Evolutionary conservation across 306 rosid genomes (phyloP), one percentile per base, ranked within the genome.

Genomic region (Gillenia trifoliata): DNA sequence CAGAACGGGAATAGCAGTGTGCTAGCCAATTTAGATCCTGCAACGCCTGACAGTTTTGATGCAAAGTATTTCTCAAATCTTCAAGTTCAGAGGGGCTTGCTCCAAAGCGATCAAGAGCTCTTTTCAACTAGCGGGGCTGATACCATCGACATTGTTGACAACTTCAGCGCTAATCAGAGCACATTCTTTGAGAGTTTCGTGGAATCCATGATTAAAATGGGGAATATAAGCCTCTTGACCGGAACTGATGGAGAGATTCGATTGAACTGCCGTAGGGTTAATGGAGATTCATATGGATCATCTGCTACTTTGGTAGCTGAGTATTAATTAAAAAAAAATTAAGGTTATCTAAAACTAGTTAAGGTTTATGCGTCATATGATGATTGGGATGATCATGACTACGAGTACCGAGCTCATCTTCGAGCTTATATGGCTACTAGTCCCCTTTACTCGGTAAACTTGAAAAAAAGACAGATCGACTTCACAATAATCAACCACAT

Each of bases 161-260:
- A 12, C 60, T 75, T 69, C 38, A 54, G 54, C 2, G 31, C 22
- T 15, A 3, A 63, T 4, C 76, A 69, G 49, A 36, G 9, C 11
- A 31, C 61, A 38, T 80, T 68, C 76, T 80, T 80, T 22, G 55
- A 11, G 3, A 38, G 20, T 54, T 80, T 80, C 30, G 83, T 41
- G 68, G 72, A 12, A 50, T 62, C 83, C 6, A 75, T 80, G 79
- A 63, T 69, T 30, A 80, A 69, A 36, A 75, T 80, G 79, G 79
- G 76, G 25, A 60, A 75, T 30, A 74, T 80, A 12, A 49, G 61
- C 22, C 72, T 22, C 43, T 68, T 74, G 65, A 75, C 67, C 0
- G 72, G 76, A 17, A 26, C 54, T 0, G 52, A 63, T 8, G 83
- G 76, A 62, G 72, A 80, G 34, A 69, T 80, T 52, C 70, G 79